phyloP scores from a whole-genome alignment of 1,284 basidiomycete species.

The Coniferiporia sulphurascens region DNA sequence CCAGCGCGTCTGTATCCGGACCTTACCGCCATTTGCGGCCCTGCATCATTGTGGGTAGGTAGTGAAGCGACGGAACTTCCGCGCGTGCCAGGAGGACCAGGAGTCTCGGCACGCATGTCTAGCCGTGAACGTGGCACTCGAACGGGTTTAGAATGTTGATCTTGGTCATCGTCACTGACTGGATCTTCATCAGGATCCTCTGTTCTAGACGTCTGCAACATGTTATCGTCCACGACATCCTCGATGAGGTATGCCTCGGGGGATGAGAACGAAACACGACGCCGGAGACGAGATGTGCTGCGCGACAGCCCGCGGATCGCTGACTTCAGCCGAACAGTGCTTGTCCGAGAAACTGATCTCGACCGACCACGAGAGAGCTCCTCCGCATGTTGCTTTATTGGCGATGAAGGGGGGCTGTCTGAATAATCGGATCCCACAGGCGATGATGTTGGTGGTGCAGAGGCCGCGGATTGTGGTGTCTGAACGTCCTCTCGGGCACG shows the following conservation, averaged over 20 bases:
- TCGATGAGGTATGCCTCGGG: constrained; percentile 15
- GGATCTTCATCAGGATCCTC: background rate
- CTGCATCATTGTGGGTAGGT: background rate
- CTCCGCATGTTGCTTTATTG: background rate
- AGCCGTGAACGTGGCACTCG: background rate
- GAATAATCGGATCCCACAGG: constrained; percentile 15
- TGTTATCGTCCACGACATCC: background rate
- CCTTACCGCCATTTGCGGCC: background rate
- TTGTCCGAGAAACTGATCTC: background rate
- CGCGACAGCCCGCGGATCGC: constrained; percentile 10
- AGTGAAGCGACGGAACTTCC: background rate
- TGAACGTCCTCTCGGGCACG: background rate
- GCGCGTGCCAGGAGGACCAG: background rate
- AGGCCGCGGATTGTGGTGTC: constrained; percentile 9
- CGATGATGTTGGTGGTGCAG: constrained; percentile 12
- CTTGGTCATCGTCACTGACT: background rate
- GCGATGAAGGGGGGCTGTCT: constrained; percentile 11
- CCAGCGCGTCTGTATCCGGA: background rate
- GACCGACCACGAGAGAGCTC: background rate
- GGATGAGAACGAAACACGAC: constrained; percentile 15
- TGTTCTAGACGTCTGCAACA: background rate
- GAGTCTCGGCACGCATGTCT: constrained; percentile 5
- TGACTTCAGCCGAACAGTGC: background rate
- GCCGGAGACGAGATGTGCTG: background rate
- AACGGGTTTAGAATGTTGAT: background rate